Conservation (phyloP, 2,329 filamentous ascomycete genomes). For the Tothia fuscella region DNA sequence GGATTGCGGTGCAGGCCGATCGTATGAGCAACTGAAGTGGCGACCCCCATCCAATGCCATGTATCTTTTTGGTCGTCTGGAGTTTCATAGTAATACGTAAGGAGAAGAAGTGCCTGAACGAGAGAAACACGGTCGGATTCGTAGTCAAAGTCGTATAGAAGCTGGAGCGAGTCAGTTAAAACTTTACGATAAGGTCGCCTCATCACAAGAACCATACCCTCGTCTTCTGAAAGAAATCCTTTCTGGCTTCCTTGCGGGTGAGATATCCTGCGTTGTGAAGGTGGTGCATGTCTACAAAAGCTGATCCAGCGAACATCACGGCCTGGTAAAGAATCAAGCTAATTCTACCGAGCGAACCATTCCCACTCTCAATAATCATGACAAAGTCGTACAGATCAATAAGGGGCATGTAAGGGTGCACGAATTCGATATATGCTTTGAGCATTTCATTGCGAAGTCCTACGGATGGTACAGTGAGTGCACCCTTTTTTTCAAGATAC, state of each 20-base stretch:
- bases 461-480: slow-evolving; percentile 60
- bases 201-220: slow-evolving; percentile 46
- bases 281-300: slow-evolving; percentile 72
- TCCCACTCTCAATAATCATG: slow-evolving; percentile 48
- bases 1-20: slow-evolving; percentile 88
- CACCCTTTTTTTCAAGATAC: slow-evolving; percentile 75
- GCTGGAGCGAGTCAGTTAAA: slow-evolving; percentile 30
- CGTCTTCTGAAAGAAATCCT: slow-evolving; percentile 79
- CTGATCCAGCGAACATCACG: slow-evolving; percentile 85
- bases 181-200: background rate
- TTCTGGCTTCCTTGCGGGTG: slow-evolving; percentile 68
- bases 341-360: slow-evolving; percentile 58
- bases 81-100: slow-evolving; percentile 97
- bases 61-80: slow-evolving; percentile 96
- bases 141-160: slow-evolving; percentile 92
- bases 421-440: slow-evolving; percentile 73
- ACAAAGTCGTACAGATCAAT: slow-evolving; percentile 55
- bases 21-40: slow-evolving; percentile 82
- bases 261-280: slow-evolving; percentile 66
- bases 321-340: slow-evolving; percentile 86
- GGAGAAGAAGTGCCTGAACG: slow-evolving; percentile 76
- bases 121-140: slow-evolving; percentile 80
- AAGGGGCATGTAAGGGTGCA: slow-evolving; percentile 89
- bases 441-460: slow-evolving; percentile 69
- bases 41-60: slow-evolving; percentile 98